Base-by-base conservation (phyloP, 495 filamentous ascomycete species). In the Pyrenula aspistea region DNA sequence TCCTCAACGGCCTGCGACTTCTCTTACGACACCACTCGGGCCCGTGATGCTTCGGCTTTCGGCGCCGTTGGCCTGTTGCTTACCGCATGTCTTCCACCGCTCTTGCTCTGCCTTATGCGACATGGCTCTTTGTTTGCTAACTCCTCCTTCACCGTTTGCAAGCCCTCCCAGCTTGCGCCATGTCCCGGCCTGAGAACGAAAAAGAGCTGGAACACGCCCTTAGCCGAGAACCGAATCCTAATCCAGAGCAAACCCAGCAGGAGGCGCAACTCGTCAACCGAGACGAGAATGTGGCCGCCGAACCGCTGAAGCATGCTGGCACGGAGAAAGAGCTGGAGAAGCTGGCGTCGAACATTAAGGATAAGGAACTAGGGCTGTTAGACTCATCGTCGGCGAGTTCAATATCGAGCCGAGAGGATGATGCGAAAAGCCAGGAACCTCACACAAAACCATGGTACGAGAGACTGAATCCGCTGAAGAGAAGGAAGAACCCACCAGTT, bases 381-480 rank as follows among this genome's bases (percentile, higher is more conserved):
- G 3, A 8, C 8, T 21, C 50, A 19, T 21, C 50, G 22, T 4
- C 19, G 19, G 8, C 50, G 20, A 52, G 19, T 20, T 20, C 50
- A 8, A 24, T 21, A 4, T 52, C 19, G 10, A 8, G 8, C 8
- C 8, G 50, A 8, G 50, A 52, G 10, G 50, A 52, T 8, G 61
- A 63, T 3, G 63, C 64, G 54, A 53, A 55, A 57, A 66, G 67
- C 52, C 54, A 59, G 11, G 56, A 59, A 12, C 53, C 63, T 24
- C 22, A 55, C 10, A 73, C 72, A 60, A 71, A 66, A 51, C 74
- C 70, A 68, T 83, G 79, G 82, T 69, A 79, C 65, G 68, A 71
- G 51, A 68, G 62, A 22, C 56, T 82, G 47, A 84, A 85, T 61
- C 81, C 83, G 1, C 60, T 85, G 24, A 79, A 77, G 58, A 65